phyloP scores from a whole-genome alignment of 2,329 filamentous ascomycete genomes.

The Sarocladium oryzae region DNA sequence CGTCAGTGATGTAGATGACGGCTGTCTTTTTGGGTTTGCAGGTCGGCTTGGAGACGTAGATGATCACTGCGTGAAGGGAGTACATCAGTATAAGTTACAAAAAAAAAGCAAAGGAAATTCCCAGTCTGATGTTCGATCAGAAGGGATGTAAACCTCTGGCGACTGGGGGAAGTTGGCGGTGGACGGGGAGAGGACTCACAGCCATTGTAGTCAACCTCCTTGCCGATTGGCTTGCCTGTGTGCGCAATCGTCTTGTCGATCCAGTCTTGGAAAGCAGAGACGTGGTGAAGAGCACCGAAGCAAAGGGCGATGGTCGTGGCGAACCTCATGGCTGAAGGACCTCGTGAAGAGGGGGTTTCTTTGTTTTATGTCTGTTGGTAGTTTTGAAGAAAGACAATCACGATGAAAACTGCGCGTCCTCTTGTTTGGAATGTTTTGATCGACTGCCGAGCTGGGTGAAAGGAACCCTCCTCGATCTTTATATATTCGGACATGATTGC shows the following conservation, averaged over 20 bases:
- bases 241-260: constrained; percentile 7
- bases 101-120: background rate
- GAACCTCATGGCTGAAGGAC: background rate
- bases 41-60: constrained; percentile 11
- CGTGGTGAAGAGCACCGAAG: background rate
- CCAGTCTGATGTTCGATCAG: background rate
- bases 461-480: no score
- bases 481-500: no score
- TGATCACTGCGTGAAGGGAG: constrained; percentile 6
- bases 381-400: background rate
- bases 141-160: background rate
- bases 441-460: background rate
- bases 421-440: background rate
- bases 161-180: no score
- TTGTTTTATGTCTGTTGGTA: background rate
- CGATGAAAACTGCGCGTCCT: background rate
- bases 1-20: constrained; percentile 19
- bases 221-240: constrained; percentile 13
- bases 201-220: constrained; percentile 10
- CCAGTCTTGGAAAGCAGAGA: background rate
- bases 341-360: background rate
- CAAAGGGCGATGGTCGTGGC: background rate
- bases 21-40: constrained; percentile 11
- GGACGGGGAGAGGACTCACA: background rate
- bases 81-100: background rate